Evolutionary conservation across 192 early-diverging fungal genomes (phyloP).

Genomic region (Linderina pennispora): DNA sequence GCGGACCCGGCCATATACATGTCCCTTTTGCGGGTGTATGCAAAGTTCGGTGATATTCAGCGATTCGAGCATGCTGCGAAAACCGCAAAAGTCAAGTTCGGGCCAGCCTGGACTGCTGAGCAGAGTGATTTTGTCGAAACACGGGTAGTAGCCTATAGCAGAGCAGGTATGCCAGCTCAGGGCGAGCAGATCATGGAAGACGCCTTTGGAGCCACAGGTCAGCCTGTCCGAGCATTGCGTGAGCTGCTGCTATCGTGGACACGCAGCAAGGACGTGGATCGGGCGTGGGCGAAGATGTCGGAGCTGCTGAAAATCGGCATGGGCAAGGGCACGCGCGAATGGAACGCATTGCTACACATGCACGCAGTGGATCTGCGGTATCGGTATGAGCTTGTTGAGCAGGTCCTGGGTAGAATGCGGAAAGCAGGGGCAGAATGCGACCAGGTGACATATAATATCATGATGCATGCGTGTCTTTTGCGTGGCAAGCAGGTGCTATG

Average conservation of each 20-base stretch:
- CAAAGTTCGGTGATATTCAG: constrained; percentile 27
- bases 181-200: constrained; percentile 6
- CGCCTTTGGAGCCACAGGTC: too few species aligned
- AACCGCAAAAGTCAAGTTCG: background rate
- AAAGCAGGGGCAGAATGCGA: constrained; percentile 7
- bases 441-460: constrained; percentile 27
- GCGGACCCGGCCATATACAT: constrained; percentile 1
- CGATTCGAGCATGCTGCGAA: constrained; percentile 1
- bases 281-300: constrained; percentile 17
- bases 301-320: constrained; percentile 15
- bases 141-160: constrained; percentile 12
- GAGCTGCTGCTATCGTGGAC: constrained; percentile 31
- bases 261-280: constrained; percentile 5
- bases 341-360: constrained; percentile 34
- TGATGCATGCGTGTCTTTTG: constrained; percentile 29
- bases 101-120: background rate
- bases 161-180: constrained; percentile 18
- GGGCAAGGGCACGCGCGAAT: constrained; percentile 13
- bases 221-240: too few species aligned
- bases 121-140: constrained; percentile 12
- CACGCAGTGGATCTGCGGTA: constrained; percentile 36
- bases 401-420: constrained; percentile 18
- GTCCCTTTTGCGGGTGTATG: constrained; percentile 14
- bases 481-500: constrained; percentile 19
- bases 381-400: constrained; percentile 16